Evolutionary conservation across 495 filamentous ascomycete species (phyloP), one percentile per base, ranked within the genome.

Genomic region (Penicillium argentinense): DNA sequence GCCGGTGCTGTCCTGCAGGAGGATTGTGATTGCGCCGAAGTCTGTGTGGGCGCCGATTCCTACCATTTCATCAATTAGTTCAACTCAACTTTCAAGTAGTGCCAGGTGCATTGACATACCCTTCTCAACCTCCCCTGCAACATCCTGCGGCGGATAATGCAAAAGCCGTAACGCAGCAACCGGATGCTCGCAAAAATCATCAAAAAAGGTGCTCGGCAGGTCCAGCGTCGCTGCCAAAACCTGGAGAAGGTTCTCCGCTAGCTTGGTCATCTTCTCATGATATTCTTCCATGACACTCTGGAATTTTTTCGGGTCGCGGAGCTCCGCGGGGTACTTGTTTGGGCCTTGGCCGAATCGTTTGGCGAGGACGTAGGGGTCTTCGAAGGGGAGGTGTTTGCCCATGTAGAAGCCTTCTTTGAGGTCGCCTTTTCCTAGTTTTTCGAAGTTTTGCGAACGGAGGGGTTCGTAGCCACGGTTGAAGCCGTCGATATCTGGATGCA

Each of bases 11-110:
- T 76, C 69, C 44, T 65, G 61, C 4, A 76, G 56, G 9, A 79
- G 63, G 0, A 79, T 61, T 0, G 75, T 78, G 3, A 78, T 56
- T 9, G 58, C 65, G 13, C 73, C 72, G 59, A 68, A 80, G 55
- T 80, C 77, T 0, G 73, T 79, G 44, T 81, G 78, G 0, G 75
- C 78, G 9, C 75, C 77, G 53, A 57, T 75, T 45, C 44, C 74
- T 64, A 41, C 28, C 4, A 6, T 18, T 12, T 16, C 26, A 13
- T 30, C 17, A 5, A 13, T 33, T 22, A 45, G 42, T 14, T 8
- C 13, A 23, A 36, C 7, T 36, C 12, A 18, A 18, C 2, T 12
- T 9, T 18, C n/a, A 36, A 7, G 17, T 14, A 9, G 9, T 36
- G n/a, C n/a, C 5, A 4, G 7, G 9, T 33, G 16, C n/a, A 11